A percentile compares a stretch with the other conserved stretches of the same genome.
phyloP scores from a whole-genome alignment of 108 stramenopile genomes.

The Licmophora abbreviata region DNA sequence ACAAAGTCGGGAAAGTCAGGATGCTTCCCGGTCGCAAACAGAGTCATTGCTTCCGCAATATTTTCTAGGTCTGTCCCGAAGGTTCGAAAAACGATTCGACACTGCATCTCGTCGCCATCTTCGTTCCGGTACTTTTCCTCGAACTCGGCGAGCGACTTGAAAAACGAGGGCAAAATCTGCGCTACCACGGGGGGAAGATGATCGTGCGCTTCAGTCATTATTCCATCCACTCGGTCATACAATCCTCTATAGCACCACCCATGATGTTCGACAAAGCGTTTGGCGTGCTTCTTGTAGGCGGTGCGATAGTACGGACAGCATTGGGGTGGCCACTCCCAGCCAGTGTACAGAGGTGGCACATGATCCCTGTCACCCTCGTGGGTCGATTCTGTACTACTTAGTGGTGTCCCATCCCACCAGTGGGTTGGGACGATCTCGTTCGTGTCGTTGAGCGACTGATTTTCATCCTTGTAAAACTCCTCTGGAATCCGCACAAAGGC shows the following conservation, averaged over 20 bases:
- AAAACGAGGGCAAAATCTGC: constrained; percentile 69
- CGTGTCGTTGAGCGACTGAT: constrained; percentile 18
- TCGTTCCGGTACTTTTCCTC: too few relatives aligned
- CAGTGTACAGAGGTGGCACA: constrained; percentile 66
- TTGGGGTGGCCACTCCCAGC: constrained; percentile 56
- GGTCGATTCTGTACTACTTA: constrained; percentile 14
- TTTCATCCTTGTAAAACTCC: background rate
- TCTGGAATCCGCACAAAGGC: constrained; percentile 61
- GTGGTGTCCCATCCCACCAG: constrained; percentile 78
- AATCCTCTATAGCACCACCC: constrained; percentile 41
- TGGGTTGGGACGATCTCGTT: constrained; percentile 44
- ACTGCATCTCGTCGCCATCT: constrained; percentile 5
- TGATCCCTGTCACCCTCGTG: too few relatives aligned
- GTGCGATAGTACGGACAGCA: constrained; percentile 81
- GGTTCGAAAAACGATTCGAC: constrained; percentile 71
- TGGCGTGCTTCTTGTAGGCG: constrained; percentile 36
- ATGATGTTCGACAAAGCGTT: constrained; percentile 47
- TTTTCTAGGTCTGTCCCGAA: constrained; percentile 66
- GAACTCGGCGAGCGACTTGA: constrained; percentile 40
- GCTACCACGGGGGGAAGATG: constrained; percentile 8
- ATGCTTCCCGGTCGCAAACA: constrained; percentile 70
- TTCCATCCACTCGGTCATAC: constrained; percentile 20
- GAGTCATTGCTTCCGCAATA: constrained; percentile 45
- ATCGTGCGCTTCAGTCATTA: constrained; percentile 6
- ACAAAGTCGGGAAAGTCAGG: constrained; percentile 51